Evolutionary conservation across 352 stramenopile species (phyloP), one percentile per base, ranked within the genome.

Genomic region (Phytophthora niederhauseri): DNA sequence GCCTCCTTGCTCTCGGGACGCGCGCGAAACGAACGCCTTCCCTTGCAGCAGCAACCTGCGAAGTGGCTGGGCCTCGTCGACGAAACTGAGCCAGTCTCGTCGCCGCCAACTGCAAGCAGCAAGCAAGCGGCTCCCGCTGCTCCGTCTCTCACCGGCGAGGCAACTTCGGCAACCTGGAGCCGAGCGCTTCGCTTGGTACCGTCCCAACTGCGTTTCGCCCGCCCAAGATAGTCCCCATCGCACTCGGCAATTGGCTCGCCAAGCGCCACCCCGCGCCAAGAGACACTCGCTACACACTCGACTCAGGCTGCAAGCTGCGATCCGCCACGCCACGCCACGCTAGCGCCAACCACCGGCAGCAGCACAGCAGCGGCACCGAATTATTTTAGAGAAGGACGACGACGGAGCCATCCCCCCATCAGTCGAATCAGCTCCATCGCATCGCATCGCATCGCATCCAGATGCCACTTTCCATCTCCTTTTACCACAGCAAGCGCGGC

Each of bases 391-490:
- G 28, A 61, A n/a, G n/a, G n/a, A 34, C 48, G 22, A 24, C 30
- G 30, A 34, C 36, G 36, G 36, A 45, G 36, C 36, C 30, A 36
- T 36, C 30, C 30, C 24, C 30, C 30, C 30, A 36, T 45, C 36
- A 57, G 17, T 28, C 50, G 46, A 59, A 6, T 9, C 46, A 64
- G 34, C 26, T 55, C 34, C 5, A 28, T 15, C 45, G 43, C 43
- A 26, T 26, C 24, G 24, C 24, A 26, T 3, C n/a, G n/a, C n/a
- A n/a, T n/a, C n/a, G n/a, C 24, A 26, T 26, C 24, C 4, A 26
- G 54, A 83, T 83, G 76, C 76, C 73, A 64, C 63, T 84, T 62
- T 84, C 73, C 57, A 84, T 84, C 61, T 80, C 70, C 22, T 84
- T 84, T 67, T 81, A 80, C 56, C 67, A 80, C 67, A 77, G 20